Conservation (phyloP, 2,329 filamentous ascomycete species). For the Huntiella moniliformis region DNA sequence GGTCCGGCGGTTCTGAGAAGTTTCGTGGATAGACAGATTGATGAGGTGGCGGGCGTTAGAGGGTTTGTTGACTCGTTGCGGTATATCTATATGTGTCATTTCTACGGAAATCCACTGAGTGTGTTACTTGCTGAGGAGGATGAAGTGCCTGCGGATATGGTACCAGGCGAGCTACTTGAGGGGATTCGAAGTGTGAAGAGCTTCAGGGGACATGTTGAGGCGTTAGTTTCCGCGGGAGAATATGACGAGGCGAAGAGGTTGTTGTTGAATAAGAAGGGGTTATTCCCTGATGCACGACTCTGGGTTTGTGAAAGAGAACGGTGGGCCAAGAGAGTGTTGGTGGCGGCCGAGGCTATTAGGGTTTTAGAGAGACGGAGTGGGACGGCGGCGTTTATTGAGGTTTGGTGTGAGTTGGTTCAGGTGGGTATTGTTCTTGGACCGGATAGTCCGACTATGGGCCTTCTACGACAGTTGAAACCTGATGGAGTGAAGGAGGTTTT, state of each 20-base stretch:
- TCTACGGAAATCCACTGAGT: slow-evolving; percentile 59
- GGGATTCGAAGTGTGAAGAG: slow-evolving; percentile 50
- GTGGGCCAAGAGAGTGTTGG: slow-evolving; percentile 5
- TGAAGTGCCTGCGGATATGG: slow-evolving; percentile 14
- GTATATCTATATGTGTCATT: slow-evolving; percentile 77
- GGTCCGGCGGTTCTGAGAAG: slow-evolving; percentile 43
- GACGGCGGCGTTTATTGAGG: slow-evolving; percentile 2
- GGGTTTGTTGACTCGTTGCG: slow-evolving; percentile 52
- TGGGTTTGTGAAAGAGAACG: slow-evolving; percentile 1
- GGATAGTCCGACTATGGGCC: slow-evolving; percentile 33
- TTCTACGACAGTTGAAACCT: slow-evolving; percentile 41
- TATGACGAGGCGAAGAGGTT: neutral
- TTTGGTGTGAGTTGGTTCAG: slow-evolving; percentile 40
- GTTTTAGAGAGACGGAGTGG: slow-evolving; percentile 7
- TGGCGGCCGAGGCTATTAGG: slow-evolving; percentile 5
- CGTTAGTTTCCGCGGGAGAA: slow-evolving; percentile 4
- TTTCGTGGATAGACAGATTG: slow-evolving; percentile 52
- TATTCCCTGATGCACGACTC: neutral
- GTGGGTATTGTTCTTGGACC: slow-evolving; percentile 34
- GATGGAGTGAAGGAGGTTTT: slow-evolving; percentile 27
- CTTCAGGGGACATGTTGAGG: slow-evolving; percentile 28
- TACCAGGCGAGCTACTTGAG: slow-evolving; percentile 45
- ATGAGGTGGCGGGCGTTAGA: slow-evolving; percentile 60
- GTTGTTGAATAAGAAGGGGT: slow-evolving; percentile 1
- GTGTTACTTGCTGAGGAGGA: slow-evolving; percentile 30